phyloP scores from a whole-genome alignment of 2,329 filamentous ascomycete genomes.

The Venturia nashicola region DNA sequence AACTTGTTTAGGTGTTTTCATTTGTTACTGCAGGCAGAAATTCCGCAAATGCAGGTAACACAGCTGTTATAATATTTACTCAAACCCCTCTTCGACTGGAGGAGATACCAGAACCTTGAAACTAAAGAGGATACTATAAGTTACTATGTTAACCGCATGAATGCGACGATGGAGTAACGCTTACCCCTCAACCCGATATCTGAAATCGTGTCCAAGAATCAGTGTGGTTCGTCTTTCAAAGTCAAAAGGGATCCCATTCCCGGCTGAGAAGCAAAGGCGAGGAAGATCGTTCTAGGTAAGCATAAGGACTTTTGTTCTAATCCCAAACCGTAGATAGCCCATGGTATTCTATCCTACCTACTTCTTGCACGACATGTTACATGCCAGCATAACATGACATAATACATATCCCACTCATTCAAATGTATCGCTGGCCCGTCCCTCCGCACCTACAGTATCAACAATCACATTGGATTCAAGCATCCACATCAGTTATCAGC shows the following conservation, averaged over 20 bases:
- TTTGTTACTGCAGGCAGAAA: no score
- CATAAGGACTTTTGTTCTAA: neutral
- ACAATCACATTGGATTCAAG: neutral
- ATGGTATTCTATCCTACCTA: neutral
- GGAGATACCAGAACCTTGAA: no score
- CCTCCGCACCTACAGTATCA: neutral
- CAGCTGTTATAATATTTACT: neutral
- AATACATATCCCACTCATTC: neutral
- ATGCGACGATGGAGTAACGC: no score
- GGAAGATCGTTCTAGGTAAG: neutral
- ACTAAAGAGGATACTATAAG: no score
- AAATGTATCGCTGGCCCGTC: neutral
- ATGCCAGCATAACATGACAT: neutral
- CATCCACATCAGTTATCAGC: constrained; percentile 32
- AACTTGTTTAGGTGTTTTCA: neutral
- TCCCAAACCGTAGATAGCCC: neutral
- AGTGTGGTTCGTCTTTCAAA: no score
- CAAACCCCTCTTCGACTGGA: no score
- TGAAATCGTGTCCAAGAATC: no score
- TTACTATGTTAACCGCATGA: no score
- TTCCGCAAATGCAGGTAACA: neutral
- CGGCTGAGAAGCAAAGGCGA: no score
- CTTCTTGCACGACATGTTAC: neutral
- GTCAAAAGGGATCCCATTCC: no score
- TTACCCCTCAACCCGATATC: no score